Conservation (phyloP, 2,329 filamentous ascomycete genomes). For the Teratosphaeria viscida region DNA sequence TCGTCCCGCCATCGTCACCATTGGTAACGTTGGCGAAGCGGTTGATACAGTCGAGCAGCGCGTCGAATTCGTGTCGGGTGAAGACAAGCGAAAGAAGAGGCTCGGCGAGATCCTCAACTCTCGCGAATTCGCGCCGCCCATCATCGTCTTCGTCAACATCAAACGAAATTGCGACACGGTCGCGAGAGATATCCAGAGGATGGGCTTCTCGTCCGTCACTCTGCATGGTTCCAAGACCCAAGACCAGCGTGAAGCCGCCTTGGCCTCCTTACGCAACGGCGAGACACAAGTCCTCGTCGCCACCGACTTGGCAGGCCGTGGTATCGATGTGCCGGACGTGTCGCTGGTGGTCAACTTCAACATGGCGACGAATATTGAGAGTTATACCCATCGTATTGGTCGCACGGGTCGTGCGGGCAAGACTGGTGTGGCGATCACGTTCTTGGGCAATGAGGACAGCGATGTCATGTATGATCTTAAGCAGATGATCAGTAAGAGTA, state of each 20-base stretch:
- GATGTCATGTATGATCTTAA: slow-evolving; percentile 87
- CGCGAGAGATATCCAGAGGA: slow-evolving; percentile 83
- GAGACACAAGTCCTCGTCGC: slow-evolving; percentile 82
- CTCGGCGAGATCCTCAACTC: slow-evolving; percentile 81
- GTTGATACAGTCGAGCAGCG: slow-evolving; percentile 97
- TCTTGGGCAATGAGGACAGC: slow-evolving; percentile 78
- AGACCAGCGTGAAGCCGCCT: slow-evolving; percentile 89
- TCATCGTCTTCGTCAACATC: slow-evolving; percentile 99
- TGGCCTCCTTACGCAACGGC: slow-evolving; percentile 73
- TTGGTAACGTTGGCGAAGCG: slow-evolving; percentile 88
- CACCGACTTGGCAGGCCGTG: slow-evolving; percentile 87
- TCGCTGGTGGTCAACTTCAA: slow-evolving; percentile 97
- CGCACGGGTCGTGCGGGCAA: slow-evolving; percentile 96
- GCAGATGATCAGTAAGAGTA: slow-evolving; percentile 88
- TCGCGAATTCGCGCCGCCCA: slow-evolving; percentile 71
- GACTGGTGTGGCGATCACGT: slow-evolving; percentile 91
- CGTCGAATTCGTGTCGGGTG: slow-evolving; percentile 79
- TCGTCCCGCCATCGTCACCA: slow-evolving; percentile 84
- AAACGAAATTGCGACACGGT: slow-evolving; percentile 97
- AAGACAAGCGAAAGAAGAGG: slow-evolving; percentile 94
- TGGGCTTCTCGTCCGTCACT: slow-evolving; percentile 83
- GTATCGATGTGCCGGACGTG: slow-evolving; percentile 95
- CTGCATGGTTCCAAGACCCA: slow-evolving; percentile 94
- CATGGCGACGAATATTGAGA: slow-evolving; percentile 88
- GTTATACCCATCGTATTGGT: slow-evolving; percentile 92